Evolutionary conservation across 2,329 filamentous ascomycete genomes (phyloP).

Genomic region (Phialocephala subalpina): DNA sequence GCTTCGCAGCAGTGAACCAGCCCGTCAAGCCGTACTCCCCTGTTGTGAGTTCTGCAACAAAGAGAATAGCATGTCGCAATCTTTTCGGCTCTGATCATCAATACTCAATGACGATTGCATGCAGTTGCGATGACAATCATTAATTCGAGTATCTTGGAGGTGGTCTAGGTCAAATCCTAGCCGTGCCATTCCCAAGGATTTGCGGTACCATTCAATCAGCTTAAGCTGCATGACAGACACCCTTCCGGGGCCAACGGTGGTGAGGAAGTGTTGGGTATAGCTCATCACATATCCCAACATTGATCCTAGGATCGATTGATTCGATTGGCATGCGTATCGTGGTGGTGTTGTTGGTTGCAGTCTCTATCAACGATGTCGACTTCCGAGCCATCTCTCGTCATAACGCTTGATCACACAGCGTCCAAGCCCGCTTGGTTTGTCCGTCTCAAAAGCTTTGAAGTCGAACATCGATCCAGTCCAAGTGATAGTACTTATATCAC

Average conservation of each 20-base stretch:
- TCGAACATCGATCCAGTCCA: neutral
- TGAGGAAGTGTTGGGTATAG: neutral
- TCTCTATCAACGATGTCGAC: neutral
- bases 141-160: neutral
- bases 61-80: neutral
- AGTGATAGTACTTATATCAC: neutral
- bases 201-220: neutral
- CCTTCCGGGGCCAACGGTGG: neutral
- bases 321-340: neutral
- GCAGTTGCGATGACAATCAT: neutral
- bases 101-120: neutral
- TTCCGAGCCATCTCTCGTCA: neutral
- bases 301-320: neutral
- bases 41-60: neutral
- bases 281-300: too few relatives aligned
- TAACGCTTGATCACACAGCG: neutral
- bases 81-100: neutral
- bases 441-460: neutral
- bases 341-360: neutral
- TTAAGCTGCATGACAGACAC: neutral
- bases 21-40: neutral
- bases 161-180: neutral
- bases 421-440: neutral
- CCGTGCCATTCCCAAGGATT: neutral
- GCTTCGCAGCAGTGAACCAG: neutral